Conservation (phyloP, 495 filamentous ascomycete species). For the Hypoxylon fuscum region DNA sequence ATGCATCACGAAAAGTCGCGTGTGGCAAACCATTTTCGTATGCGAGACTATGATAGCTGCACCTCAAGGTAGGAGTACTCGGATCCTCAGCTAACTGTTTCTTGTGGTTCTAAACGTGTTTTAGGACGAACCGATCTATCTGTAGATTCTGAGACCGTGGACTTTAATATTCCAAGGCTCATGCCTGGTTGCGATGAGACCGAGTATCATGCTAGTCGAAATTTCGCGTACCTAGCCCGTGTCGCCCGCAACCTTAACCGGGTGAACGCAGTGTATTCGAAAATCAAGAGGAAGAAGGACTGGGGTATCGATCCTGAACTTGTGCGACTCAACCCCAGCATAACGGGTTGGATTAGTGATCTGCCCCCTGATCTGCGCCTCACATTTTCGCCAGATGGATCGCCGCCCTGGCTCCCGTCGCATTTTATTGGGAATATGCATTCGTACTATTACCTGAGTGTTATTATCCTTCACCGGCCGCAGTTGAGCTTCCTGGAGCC, state of each 20-base stretch:
- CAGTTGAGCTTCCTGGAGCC: constrained; percentile 83
- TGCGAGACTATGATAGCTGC: constrained; percentile 94
- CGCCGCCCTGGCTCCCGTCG: constrained; percentile 84
- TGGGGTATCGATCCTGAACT: constrained; percentile 92
- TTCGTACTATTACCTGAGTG: constrained; percentile 86
- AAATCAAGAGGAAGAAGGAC: constrained; percentile 83
- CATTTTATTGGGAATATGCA: constrained; percentile 94
- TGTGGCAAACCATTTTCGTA: constrained; percentile 91
- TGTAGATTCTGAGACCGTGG: constrained; percentile 78
- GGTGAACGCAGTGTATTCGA: constrained; percentile 77
- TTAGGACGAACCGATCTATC: constrained; percentile 84
- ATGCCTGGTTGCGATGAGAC: constrained; percentile 74
- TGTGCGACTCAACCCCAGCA: constrained; percentile 75
- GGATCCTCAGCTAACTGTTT: neutral
- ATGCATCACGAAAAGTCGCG: constrained; percentile 81
- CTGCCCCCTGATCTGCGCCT: constrained; percentile 84
- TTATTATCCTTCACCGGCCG: constrained; percentile 89
- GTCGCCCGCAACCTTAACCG: constrained; percentile 80
- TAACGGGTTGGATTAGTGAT: constrained; percentile 77
- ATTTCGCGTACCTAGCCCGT: constrained; percentile 82
- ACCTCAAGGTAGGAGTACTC: constrained; percentile 76
- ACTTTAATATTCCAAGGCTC: constrained; percentile 72
- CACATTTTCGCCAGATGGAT: constrained; percentile 78
- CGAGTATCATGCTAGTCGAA: constrained; percentile 79
- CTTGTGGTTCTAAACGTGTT: constrained; percentile 42